Evolutionary conservation across 192 early-diverging fungal species (phyloP), one percentile per base, ranked within the genome.

Genomic region (Pilaira anomala): DNA sequence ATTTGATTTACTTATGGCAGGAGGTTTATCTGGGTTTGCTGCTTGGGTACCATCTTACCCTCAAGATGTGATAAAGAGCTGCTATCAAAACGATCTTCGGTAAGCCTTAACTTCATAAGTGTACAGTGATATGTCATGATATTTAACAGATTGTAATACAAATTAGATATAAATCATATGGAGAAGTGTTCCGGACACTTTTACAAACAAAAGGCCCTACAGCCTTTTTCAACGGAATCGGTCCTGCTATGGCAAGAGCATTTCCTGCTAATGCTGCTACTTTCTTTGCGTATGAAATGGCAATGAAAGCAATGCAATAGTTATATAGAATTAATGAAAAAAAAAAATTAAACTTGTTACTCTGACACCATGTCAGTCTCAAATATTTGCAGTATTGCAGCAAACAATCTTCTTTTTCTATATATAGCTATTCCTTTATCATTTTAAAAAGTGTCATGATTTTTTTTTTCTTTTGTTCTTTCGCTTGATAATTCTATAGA

Each of bases 21-120:
- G 97, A 65, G 97, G 96, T 72, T 80, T 93, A 56, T 92, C 96
- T 49, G 95, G 95, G 50, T 91, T 97, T 65, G 90, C 88, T 70
- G 96, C 93, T 79, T 98, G 97, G 97, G 67, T 81, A 0, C 82
- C 82, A 5, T 73, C 76, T 39, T 84, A 81, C 57, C 92, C 91
- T 7, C 92, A 93, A 48, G 92, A 94, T 71, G 92, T 94, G 39
- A 78, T 94, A 64, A 94, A 94, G 73, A 90, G 87, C 28, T 79
- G 87, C 49, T 80, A 89, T 68, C 86, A 90, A 75, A 87, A 81
- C 3, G 81, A 85, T 3, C 73, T 86, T 28, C 62, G 48, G 62
- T 82, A 66, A 42, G 74, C 71, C 30, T 69, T 62, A 12, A 64
- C 70, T 1, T 30, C 52, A 3, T 71, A 71, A 13, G 73, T 71